Evolutionary conservation across 2,329 filamentous ascomycete genomes (phyloP), one percentile per base, ranked within the genome.

Genomic region (Verticillium longisporum): DNA sequence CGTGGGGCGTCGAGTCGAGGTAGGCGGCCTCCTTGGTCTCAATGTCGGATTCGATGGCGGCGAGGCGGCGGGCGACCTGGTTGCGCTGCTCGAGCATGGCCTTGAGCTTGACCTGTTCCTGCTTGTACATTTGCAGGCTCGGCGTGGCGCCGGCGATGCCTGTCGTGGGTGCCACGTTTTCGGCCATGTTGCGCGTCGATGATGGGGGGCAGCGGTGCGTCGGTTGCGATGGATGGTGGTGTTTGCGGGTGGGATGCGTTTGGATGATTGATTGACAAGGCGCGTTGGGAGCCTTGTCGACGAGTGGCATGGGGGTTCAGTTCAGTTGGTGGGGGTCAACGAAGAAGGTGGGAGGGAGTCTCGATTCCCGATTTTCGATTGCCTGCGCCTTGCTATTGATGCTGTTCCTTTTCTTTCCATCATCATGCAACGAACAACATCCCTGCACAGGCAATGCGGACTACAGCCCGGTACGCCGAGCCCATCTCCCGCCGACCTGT

Each of bases 1-100:
- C 95, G 68, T 82, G 86, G 14, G 88, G 88, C 4, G 92, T 96
- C 69, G 92, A 92, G 74, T 98, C 94, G 58, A 99, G 86, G 74
- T 99, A 99, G 18, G 88, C 83, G 61, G 88, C 86, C 74, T 99
- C 95, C 70, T 91, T 89, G 65, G 89, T 87, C 71, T 84, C 87
- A 68, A 99, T 98, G 66, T 85, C 83, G 57, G 96, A 91, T 78
- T 99, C 95, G 62, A 79, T 57, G 15, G 54, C 38, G 50, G 72
- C 72, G 69, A 60, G 76, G 70, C 18, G 77, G 67, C 60, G 73
- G 66, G 59, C 75, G 69, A 34, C 77, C 13, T 58, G 58, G 7
- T 61, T 63, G 26, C 64, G 73, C 66, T 77, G 78, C 57, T 80
- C 76, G 26, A 82, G 72, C 58, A 82, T 71, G 36, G 80, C 78